Evolutionary conservation across 495 filamentous ascomycete genomes (phyloP).

Genomic region (Aspergillus taichungensis): DNA sequence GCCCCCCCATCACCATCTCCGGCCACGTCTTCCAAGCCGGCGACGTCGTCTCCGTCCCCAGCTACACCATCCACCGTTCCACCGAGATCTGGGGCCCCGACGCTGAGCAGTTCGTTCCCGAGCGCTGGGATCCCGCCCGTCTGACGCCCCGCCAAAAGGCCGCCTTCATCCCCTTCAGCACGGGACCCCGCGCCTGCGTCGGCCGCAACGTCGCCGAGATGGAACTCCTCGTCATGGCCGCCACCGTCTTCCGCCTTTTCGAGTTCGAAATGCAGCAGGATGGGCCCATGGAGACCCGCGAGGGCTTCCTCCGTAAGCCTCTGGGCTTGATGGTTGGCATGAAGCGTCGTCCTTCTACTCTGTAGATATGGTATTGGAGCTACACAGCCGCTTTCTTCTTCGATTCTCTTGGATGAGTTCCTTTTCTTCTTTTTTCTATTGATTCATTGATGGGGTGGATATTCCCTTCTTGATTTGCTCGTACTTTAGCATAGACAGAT

Average conservation of each 20-base stretch:
- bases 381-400: background rate
- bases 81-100: conserved; percentile 71
- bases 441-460: background rate
- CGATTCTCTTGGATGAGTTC: background rate
- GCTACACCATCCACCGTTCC: conserved; percentile 82
- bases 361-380: background rate
- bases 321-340: conserved; percentile 66
- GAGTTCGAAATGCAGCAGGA: conserved; percentile 64
- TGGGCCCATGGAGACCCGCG: conserved; percentile 62
- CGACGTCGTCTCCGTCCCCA: conserved; percentile 73
- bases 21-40: conserved; percentile 62
- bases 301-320: conserved; percentile 89
- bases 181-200: conserved; percentile 74
- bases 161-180: conserved; percentile 79
- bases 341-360: conserved; percentile 32
- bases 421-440: background rate
- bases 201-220: conserved; percentile 88
- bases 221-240: conserved; percentile 77
- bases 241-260: conserved; percentile 66
- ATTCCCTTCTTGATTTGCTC: background rate
- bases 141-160: conserved; percentile 60
- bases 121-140: conserved; percentile 55
- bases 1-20: conserved; percentile 42
- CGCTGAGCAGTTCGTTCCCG: conserved; percentile 73
- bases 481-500: background rate